Percentiles rank a stretch among this genome's conserved stretches.
phyloP scores from a whole-genome alignment of 257 asterid genomes.

The Gentiana macrophylla region DNA sequence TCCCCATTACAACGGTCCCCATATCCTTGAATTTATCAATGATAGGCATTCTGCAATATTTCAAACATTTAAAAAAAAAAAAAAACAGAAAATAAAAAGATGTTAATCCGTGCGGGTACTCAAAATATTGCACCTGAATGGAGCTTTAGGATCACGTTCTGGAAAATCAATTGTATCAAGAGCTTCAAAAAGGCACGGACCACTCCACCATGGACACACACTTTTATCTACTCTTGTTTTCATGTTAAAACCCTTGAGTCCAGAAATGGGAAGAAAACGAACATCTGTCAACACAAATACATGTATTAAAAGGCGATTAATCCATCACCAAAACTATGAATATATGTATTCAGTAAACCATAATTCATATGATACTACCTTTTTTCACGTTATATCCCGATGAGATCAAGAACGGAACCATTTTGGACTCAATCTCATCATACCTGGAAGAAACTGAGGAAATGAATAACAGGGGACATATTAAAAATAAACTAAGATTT shows the following conservation, averaged over 20 bases:
- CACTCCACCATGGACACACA: conserved; percentile 78
- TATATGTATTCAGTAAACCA: not conserved
- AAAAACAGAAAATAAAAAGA: not conserved
- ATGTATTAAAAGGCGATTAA: conserved; percentile 7
- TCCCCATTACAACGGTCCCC: conserved; percentile 99
- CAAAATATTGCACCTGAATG: conserved; percentile 53
- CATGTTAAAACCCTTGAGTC: conserved; percentile 74
- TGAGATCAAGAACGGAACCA: conserved; percentile 54
- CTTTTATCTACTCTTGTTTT: conserved; percentile 47
- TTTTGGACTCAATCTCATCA: conserved; percentile 90
- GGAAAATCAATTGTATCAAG: conserved; percentile 81
- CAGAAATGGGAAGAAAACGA: conserved; percentile 88
- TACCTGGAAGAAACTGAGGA: conserved; percentile 40
- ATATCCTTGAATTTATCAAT: conserved; percentile 85
- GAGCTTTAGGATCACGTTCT: conserved; percentile 76
- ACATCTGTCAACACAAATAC: conserved; percentile 45
- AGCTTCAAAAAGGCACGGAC: conserved; percentile 87
- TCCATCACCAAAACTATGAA: not conserved
- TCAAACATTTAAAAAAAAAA: conserved; percentile 2
- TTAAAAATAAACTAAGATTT: too few species aligned
- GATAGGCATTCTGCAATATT: conserved; percentile 73
- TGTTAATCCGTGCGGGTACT: not conserved
- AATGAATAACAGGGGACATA: too few species aligned
- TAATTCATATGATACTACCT: too few species aligned
- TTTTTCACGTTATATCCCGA: conserved; percentile 90